Base-by-base conservation (phyloP, 768 basidiomycete species). In the Exsudoporus frostii region DNA sequence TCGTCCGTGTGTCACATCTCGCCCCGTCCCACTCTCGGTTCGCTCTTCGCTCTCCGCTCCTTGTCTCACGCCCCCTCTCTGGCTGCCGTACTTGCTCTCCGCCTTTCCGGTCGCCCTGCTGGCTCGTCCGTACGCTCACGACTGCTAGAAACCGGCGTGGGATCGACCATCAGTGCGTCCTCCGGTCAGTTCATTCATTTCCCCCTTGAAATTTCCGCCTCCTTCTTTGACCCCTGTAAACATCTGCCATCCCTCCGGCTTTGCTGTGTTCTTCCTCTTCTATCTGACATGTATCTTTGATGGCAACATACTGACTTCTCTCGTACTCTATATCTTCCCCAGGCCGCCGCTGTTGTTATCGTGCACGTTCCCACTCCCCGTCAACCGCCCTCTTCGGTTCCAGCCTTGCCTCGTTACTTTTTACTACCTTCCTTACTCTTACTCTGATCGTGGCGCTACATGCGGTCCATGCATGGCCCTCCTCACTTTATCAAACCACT, bases 391-490 rank as follows among this genome's bases (percentile, higher is more conserved):
- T 51, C 32, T 51, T 58, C 49, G 38, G 33, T 45, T 45, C 39
- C 50, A 49, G 58, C 40, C 49, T 38, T 39, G 54, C 50, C 33
- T 34, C 45, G 38, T 52, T 53, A 47, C 54, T 50, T 59, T 48
- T 60, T 59, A 48, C 50, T 24, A 49, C 59, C 57, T 54, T 40
- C 47, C 46, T 47, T 57, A 42, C 51, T 44, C 40, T 54, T 25
- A 38, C 43, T 17, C 29, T 44, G 53, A 64, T 65, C 49, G 66
- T 60, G 59, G 56, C 63, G 47, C 65, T 58, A 54, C 69, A 69
- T 69, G 68, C 55, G 61, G 61, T 53, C 51, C 57, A 55, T 70
- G 66, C 69, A 81, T 82, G 81, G 75, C 77, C 51, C 66, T 74
- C 43, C 73, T 76, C 47, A 68, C 76, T 48, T 62, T 74, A 45